Percentiles rank a stretch among this genome's conserved stretches.
These are phyloP conservation scores for Chrysoporthe cubensis DNA, from an alignment of 2,329 filamentous ascomycete species.

Conservation along the genomic window DNA sequence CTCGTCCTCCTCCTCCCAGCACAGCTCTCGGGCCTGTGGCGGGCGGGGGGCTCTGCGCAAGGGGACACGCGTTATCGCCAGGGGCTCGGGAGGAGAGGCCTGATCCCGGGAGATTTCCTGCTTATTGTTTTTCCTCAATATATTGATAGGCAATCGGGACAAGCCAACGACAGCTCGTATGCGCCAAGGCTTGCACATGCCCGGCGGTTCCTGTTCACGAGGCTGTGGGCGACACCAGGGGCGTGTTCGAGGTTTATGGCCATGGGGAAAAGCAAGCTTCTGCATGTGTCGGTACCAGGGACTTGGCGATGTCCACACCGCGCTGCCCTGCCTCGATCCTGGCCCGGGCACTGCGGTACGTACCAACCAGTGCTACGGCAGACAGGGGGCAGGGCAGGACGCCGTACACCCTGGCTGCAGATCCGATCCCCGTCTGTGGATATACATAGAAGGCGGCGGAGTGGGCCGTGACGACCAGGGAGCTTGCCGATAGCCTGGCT, in stretches of 20 bases:
- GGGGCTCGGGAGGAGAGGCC: constrained; percentile 3
- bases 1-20: neutral
- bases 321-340: too few species aligned
- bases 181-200: neutral
- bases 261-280: neutral
- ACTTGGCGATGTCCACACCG: too few species aligned
- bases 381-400: neutral
- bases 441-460: neutral
- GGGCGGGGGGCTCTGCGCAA: neutral
- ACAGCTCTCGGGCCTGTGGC: too few species aligned
- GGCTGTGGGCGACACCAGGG: neutral
- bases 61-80: constrained; percentile 8
- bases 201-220: neutral
- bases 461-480: neutral
- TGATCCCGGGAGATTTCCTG: neutral
- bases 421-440: constrained; percentile 4
- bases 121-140: neutral
- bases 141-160: too few species aligned
- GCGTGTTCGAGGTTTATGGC: neutral
- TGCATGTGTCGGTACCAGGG: neutral
- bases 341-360: neutral
- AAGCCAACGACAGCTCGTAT: too few species aligned
- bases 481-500: neutral
- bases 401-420: neutral
- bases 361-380: neutral